Percentiles rank a stretch among this genome's conserved stretches.
phyloP scores from a whole-genome alignment of 805 yeast genomes.

The Candida railenensis region DNA sequence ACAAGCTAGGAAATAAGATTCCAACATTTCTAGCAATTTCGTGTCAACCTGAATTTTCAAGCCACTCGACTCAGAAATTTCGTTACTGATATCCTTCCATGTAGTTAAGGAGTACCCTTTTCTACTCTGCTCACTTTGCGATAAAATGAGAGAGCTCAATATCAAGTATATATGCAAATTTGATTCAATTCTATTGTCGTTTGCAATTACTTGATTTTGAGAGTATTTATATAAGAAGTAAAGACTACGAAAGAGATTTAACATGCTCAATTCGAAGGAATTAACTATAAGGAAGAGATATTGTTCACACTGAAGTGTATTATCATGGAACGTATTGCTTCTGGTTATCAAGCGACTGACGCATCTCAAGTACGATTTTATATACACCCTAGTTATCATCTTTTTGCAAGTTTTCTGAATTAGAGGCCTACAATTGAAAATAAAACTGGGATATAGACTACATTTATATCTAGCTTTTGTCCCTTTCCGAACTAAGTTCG shows the following conservation, averaged over 20 bases:
- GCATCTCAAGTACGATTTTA: not conserved
- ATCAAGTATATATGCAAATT: not conserved
- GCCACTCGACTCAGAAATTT: not conserved
- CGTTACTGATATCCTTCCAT: not conserved
- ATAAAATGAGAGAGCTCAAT: not conserved
- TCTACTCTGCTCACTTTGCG: not conserved
- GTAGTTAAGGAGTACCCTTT: not conserved
- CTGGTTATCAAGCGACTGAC: not conserved
- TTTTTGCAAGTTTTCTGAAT: too few species aligned
- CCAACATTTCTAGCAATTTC: not conserved
- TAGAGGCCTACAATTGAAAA: too few species aligned
- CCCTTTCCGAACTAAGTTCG: too few species aligned
- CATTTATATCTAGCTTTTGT: too few species aligned
- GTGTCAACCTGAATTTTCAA: not conserved
- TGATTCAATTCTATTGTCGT: not conserved
- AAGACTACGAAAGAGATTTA: not conserved
- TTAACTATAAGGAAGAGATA: not conserved
- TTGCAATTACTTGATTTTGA: not conserved
- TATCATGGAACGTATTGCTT: not conserved
- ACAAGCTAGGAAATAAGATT: not conserved
- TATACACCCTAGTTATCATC: too few species aligned
- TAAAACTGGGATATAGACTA: too few species aligned
- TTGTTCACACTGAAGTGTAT: not conserved
- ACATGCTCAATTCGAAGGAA: not conserved
- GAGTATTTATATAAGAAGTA: constrained; percentile 1